These are phyloP conservation scores for Gamsiella multidivaricata DNA, from an alignment of 192 early-diverging fungal genomes.

Conservation along the genomic window DNA sequence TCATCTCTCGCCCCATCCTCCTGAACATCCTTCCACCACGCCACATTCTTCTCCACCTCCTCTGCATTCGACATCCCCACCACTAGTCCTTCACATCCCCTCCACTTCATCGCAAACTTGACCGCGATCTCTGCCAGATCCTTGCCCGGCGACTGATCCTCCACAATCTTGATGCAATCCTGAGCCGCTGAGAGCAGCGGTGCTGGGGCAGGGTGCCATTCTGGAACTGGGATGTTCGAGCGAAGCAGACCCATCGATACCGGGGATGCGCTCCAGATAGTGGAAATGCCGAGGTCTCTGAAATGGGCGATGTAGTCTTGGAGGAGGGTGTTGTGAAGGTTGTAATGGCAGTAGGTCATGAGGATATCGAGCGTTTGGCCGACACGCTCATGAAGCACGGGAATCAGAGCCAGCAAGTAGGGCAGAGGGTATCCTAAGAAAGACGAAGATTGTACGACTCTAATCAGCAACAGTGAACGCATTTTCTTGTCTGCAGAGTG, in stretches of 20 bases:
- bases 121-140: constrained; percentile 65
- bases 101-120: constrained; percentile 55
- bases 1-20: constrained; percentile 23
- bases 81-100: constrained; percentile 57
- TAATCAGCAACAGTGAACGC: too few species aligned
- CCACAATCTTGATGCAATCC: constrained; percentile 57
- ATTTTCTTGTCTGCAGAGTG: too few species aligned
- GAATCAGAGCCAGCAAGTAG: constrained; percentile 67
- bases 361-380: constrained; percentile 70
- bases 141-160: constrained; percentile 53
- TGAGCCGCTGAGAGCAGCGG: constrained; percentile 61
- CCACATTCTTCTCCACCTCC: constrained; percentile 60
- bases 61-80: constrained; percentile 59
- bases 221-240: constrained; percentile 56
- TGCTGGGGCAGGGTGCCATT: constrained; percentile 77
- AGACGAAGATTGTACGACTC: too few species aligned
- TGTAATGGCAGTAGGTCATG: constrained; percentile 78
- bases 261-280: constrained; percentile 75
- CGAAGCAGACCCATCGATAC: constrained; percentile 78
- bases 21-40: constrained; percentile 46
- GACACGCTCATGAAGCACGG: constrained; percentile 59
- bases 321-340: constrained; percentile 70
- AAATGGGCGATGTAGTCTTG: constrained; percentile 63
- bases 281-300: constrained; percentile 63
- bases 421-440: constrained; percentile 70